Evolutionary conservation across 805 yeast species (phyloP).

Genomic region (Nakazawaea wyomingensis): DNA sequence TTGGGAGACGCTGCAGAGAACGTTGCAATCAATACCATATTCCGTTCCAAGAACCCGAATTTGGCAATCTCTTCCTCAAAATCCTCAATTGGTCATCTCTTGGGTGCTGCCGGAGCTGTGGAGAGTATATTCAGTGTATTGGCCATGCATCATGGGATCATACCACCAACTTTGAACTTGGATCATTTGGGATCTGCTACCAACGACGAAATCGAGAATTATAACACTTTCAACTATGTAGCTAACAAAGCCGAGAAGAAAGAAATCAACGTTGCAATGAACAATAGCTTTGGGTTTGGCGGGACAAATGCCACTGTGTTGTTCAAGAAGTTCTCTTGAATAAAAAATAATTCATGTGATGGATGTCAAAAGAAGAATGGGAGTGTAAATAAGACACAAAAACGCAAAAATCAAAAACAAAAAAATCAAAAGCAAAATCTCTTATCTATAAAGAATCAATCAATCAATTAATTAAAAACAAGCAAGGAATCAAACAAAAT

Average conservation of each 20-base stretch:
- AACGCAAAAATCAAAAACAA: too few relatives aligned
- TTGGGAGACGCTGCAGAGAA: constrained; percentile 90
- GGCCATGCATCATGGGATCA: constrained; percentile 47
- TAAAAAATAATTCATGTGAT: not conserved
- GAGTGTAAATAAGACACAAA: too few relatives aligned
- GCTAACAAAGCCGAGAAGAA: constrained; percentile 37
- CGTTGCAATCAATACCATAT: constrained; percentile 57
- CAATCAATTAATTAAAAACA: too few relatives aligned
- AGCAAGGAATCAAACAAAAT: too few relatives aligned
- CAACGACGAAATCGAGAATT: constrained; percentile 29
- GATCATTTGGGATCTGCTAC: constrained; percentile 43
- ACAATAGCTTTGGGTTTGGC: constrained; percentile 96
- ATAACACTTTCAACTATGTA: constrained; percentile 48
- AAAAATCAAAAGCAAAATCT: too few relatives aligned
- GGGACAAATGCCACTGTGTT: constrained; percentile 85
- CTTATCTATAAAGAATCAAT: too few relatives aligned
- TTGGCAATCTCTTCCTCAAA: constrained; percentile 74
- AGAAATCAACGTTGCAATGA: constrained; percentile 53
- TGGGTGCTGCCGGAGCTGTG: constrained; percentile 96
- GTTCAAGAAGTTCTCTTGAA: constrained; percentile 30
- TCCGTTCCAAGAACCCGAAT: constrained; percentile 32
- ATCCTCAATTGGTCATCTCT: constrained; percentile 87
- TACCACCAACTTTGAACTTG: constrained; percentile 84
- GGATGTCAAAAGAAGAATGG: too few relatives aligned
- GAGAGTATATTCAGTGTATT: constrained; percentile 79